Evolutionary conservation across 495 filamentous ascomycete species (phyloP).

Genomic region (Bacidia rubella): DNA sequence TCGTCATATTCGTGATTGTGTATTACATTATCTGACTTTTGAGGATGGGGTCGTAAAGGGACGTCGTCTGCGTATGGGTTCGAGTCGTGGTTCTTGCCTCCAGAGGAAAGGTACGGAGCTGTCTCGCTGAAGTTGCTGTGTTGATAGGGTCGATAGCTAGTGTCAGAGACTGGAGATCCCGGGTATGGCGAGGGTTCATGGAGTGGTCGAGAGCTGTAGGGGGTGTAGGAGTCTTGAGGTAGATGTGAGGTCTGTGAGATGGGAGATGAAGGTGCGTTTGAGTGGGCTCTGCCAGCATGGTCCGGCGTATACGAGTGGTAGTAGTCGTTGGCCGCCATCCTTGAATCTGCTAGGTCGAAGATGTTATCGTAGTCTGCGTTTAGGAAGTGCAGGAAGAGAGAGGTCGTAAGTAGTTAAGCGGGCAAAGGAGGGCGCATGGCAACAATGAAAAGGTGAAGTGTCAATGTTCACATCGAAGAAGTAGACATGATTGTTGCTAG

Average conservation of each 20-base stretch:
- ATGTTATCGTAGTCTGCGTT: too few relatives aligned
- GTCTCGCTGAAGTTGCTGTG: constrained; percentile 32
- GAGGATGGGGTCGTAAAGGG: constrained; percentile 41
- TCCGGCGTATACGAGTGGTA: constrained; percentile 43
- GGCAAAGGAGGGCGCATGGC: not conserved
- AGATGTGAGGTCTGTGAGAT: constrained; percentile 29
- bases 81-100: constrained; percentile 28
- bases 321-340: constrained; percentile 76
- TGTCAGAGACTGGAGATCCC: constrained; percentile 46
- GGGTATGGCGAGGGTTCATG: constrained; percentile 28
- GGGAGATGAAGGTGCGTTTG: constrained; percentile 17
- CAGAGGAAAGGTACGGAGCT: constrained; percentile 40
- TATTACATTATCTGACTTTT: constrained; percentile 6
- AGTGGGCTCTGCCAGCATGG: constrained; percentile 20
- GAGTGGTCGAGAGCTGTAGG: constrained; percentile 16
- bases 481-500: too few relatives aligned
- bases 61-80: constrained; percentile 48
- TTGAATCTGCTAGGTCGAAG: too few relatives aligned
- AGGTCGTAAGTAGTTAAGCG: not conserved
- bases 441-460: not conserved
- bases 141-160: constrained; percentile 43
- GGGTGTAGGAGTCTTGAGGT: constrained; percentile 17
- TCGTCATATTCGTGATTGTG: constrained; percentile 19
- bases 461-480: not conserved
- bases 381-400: not conserved